A percentile compares a stretch with the other conserved stretches of the same genome.
Evolutionary conservation across 2,329 filamentous ascomycete genomes (phyloP).

Genomic region (Cadophora sp.): DNA sequence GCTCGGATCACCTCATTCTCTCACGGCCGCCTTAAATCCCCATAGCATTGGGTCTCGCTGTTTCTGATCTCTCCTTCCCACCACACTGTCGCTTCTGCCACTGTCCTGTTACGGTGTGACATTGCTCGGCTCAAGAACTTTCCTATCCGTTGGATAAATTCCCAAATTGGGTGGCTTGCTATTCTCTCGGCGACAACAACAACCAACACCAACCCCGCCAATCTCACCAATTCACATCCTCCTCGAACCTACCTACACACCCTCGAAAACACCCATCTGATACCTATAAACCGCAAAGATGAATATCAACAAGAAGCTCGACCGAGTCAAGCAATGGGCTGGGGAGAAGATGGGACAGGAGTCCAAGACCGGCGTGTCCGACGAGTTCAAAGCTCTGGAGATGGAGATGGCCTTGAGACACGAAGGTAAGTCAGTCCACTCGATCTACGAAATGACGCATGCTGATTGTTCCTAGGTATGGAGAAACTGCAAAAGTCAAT

Average conservation of each 20-base stretch:
- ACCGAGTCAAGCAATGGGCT: slow-evolving; percentile 97
- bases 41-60: slow-evolving; percentile 24
- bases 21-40: slow-evolving; percentile 24
- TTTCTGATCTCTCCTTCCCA: slow-evolving; percentile 21
- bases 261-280: slow-evolving; percentile 6
- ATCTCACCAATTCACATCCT: slow-evolving; percentile 7
- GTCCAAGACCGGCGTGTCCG: slow-evolving; percentile 82
- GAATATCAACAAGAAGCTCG: slow-evolving; percentile 77
- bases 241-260: slow-evolving; percentile 18
- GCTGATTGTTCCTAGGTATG: slow-evolving; percentile 70
- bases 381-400: slow-evolving; percentile 91
- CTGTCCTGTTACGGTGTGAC: slow-evolving; percentile 20
- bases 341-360: slow-evolving; percentile 96
- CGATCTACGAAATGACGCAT: not conserved
- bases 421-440: slow-evolving; percentile 69
- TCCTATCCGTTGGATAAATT: slow-evolving; percentile 30
- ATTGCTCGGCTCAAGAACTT: slow-evolving; percentile 21
- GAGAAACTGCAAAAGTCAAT: slow-evolving; percentile 88
- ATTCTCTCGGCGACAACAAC: slow-evolving; percentile 20
- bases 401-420: slow-evolving; percentile 88
- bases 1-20: slow-evolving; percentile 27
- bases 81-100: slow-evolving; percentile 28
- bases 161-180: slow-evolving; percentile 27
- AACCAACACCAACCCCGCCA: slow-evolving; percentile 23
- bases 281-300: slow-evolving; percentile 38